Evolutionary conservation across 306 rosid genomes (phyloP).

Genomic region (Sicyos edulis): DNA sequence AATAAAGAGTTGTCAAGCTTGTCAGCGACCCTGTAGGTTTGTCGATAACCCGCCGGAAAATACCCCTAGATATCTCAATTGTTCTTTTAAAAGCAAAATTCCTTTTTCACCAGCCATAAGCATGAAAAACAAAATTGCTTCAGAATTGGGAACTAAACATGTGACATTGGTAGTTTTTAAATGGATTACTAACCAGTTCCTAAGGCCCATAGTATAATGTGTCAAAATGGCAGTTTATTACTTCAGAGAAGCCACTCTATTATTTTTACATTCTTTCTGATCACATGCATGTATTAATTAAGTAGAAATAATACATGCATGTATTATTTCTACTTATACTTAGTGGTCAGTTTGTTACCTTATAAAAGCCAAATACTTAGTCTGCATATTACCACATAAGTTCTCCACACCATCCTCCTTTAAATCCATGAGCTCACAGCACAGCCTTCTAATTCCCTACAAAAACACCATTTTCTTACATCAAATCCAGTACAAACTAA

Average conservation of each 20-base stretch:
- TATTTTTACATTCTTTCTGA: too few relatives aligned
- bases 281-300: too few relatives aligned
- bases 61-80: too few relatives aligned
- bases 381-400: constrained; percentile 81
- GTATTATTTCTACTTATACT: not conserved
- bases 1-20: too few relatives aligned
- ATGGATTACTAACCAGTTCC: not conserved
- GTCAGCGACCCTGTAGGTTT: too few relatives aligned
- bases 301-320: too few relatives aligned
- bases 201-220: too few relatives aligned
- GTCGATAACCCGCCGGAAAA: too few relatives aligned
- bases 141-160: constrained; percentile 4
- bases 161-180: not conserved
- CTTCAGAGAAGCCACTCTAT: constrained; percentile 2
- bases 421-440: constrained; percentile 86
- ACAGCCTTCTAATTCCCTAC: constrained; percentile 94
- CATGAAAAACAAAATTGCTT: not conserved
- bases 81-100: too few relatives aligned
- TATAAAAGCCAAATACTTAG: constrained; percentile 85
- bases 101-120: constrained; percentile 10
- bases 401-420: constrained; percentile 98
- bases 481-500: not conserved
- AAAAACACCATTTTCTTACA: constrained; percentile 10
- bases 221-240: not conserved
- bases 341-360: constrained; percentile 39